A percentile compares a stretch with the other conserved stretches of the same genome.
phyloP scores from a whole-genome alignment of 495 filamentous ascomycete genomes.

The Tuber brumale region DNA sequence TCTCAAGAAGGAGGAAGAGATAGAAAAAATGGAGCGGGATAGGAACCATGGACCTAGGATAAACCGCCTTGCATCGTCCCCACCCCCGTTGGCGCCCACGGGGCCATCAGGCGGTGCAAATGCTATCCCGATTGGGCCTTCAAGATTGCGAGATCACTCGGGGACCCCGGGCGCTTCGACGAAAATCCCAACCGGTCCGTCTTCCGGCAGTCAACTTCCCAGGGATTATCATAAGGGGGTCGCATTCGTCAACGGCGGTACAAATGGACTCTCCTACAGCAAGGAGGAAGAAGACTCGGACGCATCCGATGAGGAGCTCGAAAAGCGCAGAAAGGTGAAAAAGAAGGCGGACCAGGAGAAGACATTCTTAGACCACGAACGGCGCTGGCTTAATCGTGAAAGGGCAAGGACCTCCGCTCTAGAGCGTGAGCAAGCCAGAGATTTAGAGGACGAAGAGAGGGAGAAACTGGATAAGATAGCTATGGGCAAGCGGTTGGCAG shows the following conservation, averaged over 20 bases:
- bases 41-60: slow-evolving; percentile 58
- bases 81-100: slow-evolving; percentile 52
- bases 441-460: slow-evolving; percentile 60
- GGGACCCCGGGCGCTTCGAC: slow-evolving; percentile 20
- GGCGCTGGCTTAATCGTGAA: slow-evolving; percentile 85
- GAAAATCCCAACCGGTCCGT: slow-evolving; percentile 57
- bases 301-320: slow-evolving; percentile 79
- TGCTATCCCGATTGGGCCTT: slow-evolving; percentile 76
- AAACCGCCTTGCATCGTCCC: slow-evolving; percentile 62
- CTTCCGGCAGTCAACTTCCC: slow-evolving; percentile 63
- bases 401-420: slow-evolving; percentile 73
- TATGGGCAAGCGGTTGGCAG: slow-evolving; percentile 63
- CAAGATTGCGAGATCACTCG: slow-evolving; percentile 33
- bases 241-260: slow-evolving; percentile 76
- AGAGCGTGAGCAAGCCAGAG: slow-evolving; percentile 71
- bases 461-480: slow-evolving; percentile 57
- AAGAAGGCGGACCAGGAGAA: slow-evolving; percentile 70
- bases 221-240: slow-evolving; percentile 77
- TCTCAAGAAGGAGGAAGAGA: slow-evolving; percentile 77
- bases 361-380: slow-evolving; percentile 74
- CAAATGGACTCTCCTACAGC: slow-evolving; percentile 54
- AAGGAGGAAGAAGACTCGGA: slow-evolving; percentile 81
- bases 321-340: slow-evolving; percentile 63
- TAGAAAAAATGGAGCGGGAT: slow-evolving; percentile 77
- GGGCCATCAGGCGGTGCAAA: slow-evolving; percentile 70